These are phyloP conservation scores for Stemphylium beticola DNA, from an alignment of 2,329 filamentous ascomycete genomes.

Conservation along the genomic window DNA sequence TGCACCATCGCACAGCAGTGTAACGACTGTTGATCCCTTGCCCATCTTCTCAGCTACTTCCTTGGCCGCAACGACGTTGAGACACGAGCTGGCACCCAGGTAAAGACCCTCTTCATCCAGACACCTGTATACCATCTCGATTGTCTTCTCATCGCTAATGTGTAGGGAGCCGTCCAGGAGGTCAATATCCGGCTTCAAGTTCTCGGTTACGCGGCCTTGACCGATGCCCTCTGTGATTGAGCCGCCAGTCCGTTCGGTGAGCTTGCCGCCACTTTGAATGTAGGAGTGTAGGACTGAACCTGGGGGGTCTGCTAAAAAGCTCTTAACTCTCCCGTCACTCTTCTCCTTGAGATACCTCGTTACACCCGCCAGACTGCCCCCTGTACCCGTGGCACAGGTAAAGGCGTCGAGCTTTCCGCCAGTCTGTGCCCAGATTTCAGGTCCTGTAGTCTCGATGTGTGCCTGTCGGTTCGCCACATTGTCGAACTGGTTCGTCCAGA, in stretches of 20 bases:
- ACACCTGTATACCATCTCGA: slow-evolving; percentile 97
- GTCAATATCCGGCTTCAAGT: slow-evolving; percentile 82
- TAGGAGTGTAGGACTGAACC: slow-evolving; percentile 94
- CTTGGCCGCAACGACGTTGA: slow-evolving; percentile 95
- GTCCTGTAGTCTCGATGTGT: slow-evolving; percentile 95
- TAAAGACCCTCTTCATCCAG: slow-evolving; percentile 96
- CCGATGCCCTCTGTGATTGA: slow-evolving; percentile 98
- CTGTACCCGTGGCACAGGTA: slow-evolving; percentile 93
- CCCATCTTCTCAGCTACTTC: slow-evolving; percentile 92
- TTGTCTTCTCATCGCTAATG: slow-evolving; percentile 90
- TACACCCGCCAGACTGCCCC: slow-evolving; percentile 85
- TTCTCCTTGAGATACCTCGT: slow-evolving; percentile 88
- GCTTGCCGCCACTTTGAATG: slow-evolving; percentile 80
- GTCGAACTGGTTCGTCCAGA: slow-evolving; percentile 99
- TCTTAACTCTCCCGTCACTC: slow-evolving; percentile 78
- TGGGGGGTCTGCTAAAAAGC: slow-evolving; percentile 90
- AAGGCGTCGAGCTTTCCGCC: slow-evolving; percentile 87
- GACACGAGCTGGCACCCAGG: slow-evolving; percentile 86
- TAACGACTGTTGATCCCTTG: slow-evolving; percentile 88
- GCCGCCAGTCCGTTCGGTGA: slow-evolving; percentile 80
- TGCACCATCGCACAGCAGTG: slow-evolving; percentile 93
- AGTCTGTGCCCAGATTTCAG: slow-evolving; percentile 97
- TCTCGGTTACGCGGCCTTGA: slow-evolving; percentile 95
- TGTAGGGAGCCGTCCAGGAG: slow-evolving; percentile 83
- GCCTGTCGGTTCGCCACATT: slow-evolving; percentile 92